Evolutionary conservation across 805 yeast species (phyloP), one percentile per base, ranked within the genome.

Genomic region (Dipodascus albidus): DNA sequence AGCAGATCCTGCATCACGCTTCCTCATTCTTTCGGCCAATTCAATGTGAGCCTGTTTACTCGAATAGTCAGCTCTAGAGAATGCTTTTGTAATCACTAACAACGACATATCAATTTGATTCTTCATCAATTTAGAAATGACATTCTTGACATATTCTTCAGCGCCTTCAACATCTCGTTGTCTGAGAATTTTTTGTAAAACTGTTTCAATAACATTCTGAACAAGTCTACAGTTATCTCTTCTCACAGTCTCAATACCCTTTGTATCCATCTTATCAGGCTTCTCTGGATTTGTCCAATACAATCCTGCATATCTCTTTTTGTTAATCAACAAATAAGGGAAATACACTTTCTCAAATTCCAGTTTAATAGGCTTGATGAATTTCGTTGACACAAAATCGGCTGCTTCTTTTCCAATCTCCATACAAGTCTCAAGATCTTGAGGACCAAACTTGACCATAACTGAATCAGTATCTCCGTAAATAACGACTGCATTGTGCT

Each of bases 381-480:
- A 93, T 54, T 78, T 70, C 53, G 78, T 73, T 0, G 98, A 89
- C 1, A 93, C 98, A 57, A 69, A 80, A 6, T 74, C 85, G 0
- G 99, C 99, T 0, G 98, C 99, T 62, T 91, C 96, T 61, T 89
- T 85, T 3, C 99, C 99, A 53, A 89, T 65, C 52, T 78, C 75
- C 99, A 93, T 95, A 59, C 96, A 87, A 27, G 85, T 85, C 53
- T 75, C 82, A 57, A 91, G 67, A 63, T 88, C 95, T 8, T 74
- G 72, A 31, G 82, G 80, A 1, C 99, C 99, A 72, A 93, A 93
- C 65, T 88, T 90, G 48, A 93, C 96, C 99, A 93, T 95, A 17
- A 93, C 99, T 6, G 99, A 95, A 77, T 93, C 99, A 0, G 99
- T 93, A 69, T 93, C 99, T 74, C 99, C 99, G 66, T 93, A 93